Evolutionary conservation across 306 rosid genomes (phyloP), one percentile per base, ranked within the genome.

Genomic region (Canavalia gladiata): DNA sequence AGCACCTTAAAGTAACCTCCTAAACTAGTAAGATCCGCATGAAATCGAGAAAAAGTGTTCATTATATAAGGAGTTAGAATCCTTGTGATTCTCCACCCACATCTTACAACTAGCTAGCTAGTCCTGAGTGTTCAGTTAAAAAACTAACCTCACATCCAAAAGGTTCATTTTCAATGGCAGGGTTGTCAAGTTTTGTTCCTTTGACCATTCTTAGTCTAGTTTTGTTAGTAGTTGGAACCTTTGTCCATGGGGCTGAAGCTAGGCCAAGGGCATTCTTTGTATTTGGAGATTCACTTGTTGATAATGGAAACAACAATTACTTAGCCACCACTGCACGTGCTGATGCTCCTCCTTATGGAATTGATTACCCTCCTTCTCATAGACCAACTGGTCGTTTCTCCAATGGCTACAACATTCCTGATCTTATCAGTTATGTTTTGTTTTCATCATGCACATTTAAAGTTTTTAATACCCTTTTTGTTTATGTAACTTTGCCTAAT

Each of bases 281-380:
- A 4, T 92, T 92, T 68, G 97, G 97, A 47, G 97, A 92, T 69
- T 92, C 97, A 5, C 84, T 92, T 1, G 97, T 92, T 34, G 97
- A 92, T 62, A 92, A 10, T 79, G 97, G 97, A 72, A 92, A 92
- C 75, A 92, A 92, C 74, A 82, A 92, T 77, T 92, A 88, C 82
- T 74, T 92, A 46, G 89, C 87, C 35, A 92, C 97, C 68, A 86
- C 95, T 2, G 97, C 97, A n/a, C 83, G 97, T 11, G 97, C 97
- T 0, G 97, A 92, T 83, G 0, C 79, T 1, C 88, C 86, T 37
- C 97, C 97, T 49, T 92, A 92, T 62, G 97, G 97, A 73, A 86
- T 92, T 68, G 97, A 92, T 75, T 87, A 87, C 5, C 34, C 4
- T 66, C 97, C 97, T 34, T 72, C 90, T 70, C 93, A 51, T 69